A percentile compares a stretch with the other conserved stretches of the same genome.
Evolutionary conservation across 805 yeast genomes (phyloP).

Genomic region (Kodamaea neixiangensis): DNA sequence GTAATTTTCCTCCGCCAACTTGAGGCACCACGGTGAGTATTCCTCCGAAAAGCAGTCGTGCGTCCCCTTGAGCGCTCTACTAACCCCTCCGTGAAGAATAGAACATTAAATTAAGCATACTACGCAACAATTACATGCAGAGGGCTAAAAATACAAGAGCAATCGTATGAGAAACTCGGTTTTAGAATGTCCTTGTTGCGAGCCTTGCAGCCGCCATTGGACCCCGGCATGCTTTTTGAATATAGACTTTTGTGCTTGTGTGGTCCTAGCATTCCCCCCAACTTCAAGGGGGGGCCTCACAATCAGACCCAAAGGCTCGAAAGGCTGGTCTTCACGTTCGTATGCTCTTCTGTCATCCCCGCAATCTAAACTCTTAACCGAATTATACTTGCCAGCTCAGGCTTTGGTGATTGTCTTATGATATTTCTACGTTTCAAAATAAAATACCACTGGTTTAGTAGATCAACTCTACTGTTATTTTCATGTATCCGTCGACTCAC

Average conservation of each 20-base stretch:
- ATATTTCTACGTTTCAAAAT: no score
- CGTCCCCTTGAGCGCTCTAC: background rate
- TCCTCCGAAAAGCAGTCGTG: background rate
- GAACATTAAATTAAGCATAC: background rate
- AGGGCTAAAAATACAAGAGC: background rate
- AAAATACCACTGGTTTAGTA: no score
- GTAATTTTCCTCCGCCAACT: background rate
- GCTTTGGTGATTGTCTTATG: no score
- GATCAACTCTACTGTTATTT: no score
- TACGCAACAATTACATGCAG: background rate
- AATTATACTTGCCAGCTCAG: background rate
- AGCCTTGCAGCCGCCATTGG: background rate
- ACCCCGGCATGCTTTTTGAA: background rate
- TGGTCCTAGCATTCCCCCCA: background rate
- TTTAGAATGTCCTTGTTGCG: background rate
- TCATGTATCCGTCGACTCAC: no score
- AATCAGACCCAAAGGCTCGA: background rate
- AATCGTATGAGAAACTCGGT: background rate
- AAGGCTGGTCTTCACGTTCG: background rate
- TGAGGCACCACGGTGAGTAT: background rate
- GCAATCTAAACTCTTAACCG: background rate
- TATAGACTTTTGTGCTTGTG: background rate
- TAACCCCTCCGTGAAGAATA: background rate
- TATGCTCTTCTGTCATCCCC: background rate
- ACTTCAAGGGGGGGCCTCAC: background rate